phyloP scores from a whole-genome alignment of 495 filamentous ascomycete species.

The Darksidea phi region DNA sequence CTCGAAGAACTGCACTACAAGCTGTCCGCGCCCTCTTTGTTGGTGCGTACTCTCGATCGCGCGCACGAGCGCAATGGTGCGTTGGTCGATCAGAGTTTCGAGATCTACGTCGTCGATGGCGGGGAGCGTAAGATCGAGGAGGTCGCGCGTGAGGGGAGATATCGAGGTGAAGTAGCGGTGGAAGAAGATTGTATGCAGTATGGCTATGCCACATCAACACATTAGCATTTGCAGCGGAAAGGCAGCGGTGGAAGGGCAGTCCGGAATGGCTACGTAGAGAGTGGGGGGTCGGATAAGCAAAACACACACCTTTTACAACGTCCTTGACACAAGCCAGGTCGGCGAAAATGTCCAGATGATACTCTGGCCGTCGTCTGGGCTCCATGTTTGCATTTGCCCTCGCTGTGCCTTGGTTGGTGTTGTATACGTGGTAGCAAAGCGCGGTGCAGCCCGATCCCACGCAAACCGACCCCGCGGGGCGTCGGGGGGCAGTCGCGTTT shows the following conservation, averaged over 20 bases:
- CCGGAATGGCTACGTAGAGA: background rate
- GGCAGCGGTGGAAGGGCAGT: background rate
- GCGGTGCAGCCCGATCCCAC: background rate
- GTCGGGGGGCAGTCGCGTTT: background rate
- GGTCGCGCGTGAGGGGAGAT: slow-evolving; percentile 78
- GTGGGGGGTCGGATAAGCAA: background rate
- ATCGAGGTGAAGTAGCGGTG: slow-evolving; percentile 92
- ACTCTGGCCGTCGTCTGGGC: slow-evolving; percentile 42
- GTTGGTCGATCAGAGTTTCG: slow-evolving; percentile 87
- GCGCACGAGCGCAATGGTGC: slow-evolving; percentile 71
- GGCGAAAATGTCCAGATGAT: slow-evolving; percentile 47
- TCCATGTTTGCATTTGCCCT: slow-evolving; percentile 41
- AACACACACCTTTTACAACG: slow-evolving; percentile 75
- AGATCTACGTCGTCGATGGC: slow-evolving; percentile 86
- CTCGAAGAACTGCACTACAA: slow-evolving; percentile 93
- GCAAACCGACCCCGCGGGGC: background rate
- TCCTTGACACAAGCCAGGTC: slow-evolving; percentile 66
- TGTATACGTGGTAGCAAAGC: background rate
- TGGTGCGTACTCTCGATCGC: slow-evolving; percentile 44
- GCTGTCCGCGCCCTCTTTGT: slow-evolving; percentile 64
- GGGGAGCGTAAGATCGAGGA: slow-evolving; percentile 88
- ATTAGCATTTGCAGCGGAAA: background rate
- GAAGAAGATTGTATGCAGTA: slow-evolving; percentile 98
- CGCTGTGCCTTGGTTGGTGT: background rate
- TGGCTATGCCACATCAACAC: slow-evolving; percentile 54